Percentiles rank a stretch among this genome's conserved stretches.
These are phyloP conservation scores for Clitocybe nebularis DNA, from an alignment of 1,284 basidiomycete species.

Conservation along the genomic window DNA sequence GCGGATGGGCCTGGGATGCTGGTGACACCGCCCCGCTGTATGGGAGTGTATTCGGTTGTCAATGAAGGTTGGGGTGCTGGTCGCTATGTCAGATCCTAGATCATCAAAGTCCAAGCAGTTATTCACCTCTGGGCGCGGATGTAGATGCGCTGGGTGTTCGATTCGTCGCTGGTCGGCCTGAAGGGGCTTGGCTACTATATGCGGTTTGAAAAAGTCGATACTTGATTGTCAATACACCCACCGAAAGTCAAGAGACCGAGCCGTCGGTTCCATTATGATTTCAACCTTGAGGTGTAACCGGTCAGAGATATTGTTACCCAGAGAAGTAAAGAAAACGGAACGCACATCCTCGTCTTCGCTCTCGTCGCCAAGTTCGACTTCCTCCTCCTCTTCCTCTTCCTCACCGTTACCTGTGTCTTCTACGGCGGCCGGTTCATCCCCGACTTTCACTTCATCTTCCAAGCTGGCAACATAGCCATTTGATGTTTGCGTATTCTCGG, in stretches of 20 bases:
- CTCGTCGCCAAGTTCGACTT: slow-evolving; percentile 30
- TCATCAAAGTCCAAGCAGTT: background rate
- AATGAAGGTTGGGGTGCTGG: slow-evolving; percentile 55
- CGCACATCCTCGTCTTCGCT: slow-evolving; percentile 42
- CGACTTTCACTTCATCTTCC: slow-evolving; percentile 40
- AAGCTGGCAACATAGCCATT: slow-evolving; percentile 46
- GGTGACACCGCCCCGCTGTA: slow-evolving; percentile 57
- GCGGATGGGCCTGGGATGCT: too few relatives aligned
- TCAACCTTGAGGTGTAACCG: slow-evolving; percentile 52
- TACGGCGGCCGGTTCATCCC: slow-evolving; percentile 17
- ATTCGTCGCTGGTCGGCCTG: slow-evolving; percentile 22
- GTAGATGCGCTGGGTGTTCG: slow-evolving; percentile 29
- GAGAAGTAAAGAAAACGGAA: slow-evolving; percentile 7
- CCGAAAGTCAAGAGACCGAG: slow-evolving; percentile 73
- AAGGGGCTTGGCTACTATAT: slow-evolving; percentile 25
- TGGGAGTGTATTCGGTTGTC: slow-evolving; percentile 88
- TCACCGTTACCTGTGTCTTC: slow-evolving; percentile 20
- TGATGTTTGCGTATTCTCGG: slow-evolving; percentile 38
- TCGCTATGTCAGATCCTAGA: background rate
- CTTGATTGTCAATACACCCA: slow-evolving; percentile 21
- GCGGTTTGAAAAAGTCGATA: slow-evolving; percentile 11
- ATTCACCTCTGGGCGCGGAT: slow-evolving; percentile 36
- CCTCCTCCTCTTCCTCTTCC: slow-evolving; percentile 31
- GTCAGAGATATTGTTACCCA: slow-evolving; percentile 1
- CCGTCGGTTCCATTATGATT: slow-evolving; percentile 72